Percentiles rank a stretch among this genome's conserved stretches.
Evolutionary conservation across 345 rosid genomes (phyloP).

Genomic region (Capsella bursapastoris): DNA sequence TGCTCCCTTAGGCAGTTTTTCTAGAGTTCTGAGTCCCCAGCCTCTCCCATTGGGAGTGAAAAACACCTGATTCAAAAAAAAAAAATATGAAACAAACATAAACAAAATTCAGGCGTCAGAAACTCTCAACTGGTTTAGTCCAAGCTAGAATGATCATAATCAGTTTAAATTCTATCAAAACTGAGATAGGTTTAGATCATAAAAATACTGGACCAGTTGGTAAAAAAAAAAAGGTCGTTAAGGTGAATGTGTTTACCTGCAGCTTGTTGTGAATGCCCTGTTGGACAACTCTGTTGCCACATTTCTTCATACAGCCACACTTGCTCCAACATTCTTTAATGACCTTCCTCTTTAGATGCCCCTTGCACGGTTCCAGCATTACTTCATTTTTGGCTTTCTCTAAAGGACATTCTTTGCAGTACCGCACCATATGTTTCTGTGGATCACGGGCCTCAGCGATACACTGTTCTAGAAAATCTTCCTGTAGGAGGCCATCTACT

Average conservation of each 20-base stretch:
- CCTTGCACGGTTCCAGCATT: conserved; percentile 72
- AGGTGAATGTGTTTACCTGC: conserved; percentile 60
- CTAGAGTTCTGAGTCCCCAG: conserved; percentile 82
- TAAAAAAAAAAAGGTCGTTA: not conserved
- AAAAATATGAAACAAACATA: not conserved
- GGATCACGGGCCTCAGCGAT: conserved; percentile 64
- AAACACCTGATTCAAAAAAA: conserved; percentile 58
- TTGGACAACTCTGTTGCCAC: conserved; percentile 94
- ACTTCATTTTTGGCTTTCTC: conserved; percentile 62
- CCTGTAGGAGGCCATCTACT: conserved; percentile 56
- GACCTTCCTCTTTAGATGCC: conserved; percentile 75
- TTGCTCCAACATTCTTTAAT: conserved; percentile 91
- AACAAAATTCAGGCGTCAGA: conserved; percentile 4
- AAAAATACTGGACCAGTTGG: not conserved
- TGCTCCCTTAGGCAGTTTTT: conserved; percentile 74
- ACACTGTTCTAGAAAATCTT: conserved; percentile 69
- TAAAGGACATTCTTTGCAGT: conserved; percentile 74
- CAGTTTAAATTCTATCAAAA: not conserved
- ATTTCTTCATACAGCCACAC: conserved; percentile 78
- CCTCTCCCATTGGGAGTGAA: conserved; percentile 71
- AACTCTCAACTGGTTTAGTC: conserved; percentile 3
- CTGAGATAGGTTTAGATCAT: conserved; percentile 1
- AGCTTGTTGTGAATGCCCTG: conserved; percentile 73
- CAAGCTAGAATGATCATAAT: conserved; percentile 15
- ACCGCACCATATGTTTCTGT: conserved; percentile 51